Evolutionary conservation across 768 basidiomycete genomes (phyloP).

Genomic region (Suillus alpinus): DNA sequence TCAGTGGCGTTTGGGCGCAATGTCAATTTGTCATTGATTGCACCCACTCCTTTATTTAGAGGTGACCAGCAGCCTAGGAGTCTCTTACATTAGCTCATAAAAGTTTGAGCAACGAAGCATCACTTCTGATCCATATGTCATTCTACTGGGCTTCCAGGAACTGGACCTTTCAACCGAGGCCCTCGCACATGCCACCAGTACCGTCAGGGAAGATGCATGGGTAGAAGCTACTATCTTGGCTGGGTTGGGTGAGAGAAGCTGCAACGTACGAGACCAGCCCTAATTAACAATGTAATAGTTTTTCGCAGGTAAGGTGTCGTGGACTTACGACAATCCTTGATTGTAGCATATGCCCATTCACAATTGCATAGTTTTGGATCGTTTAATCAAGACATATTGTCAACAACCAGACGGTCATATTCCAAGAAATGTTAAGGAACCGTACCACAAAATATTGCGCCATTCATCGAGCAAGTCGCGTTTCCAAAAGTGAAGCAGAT

Average conservation of each 20-base stretch:
- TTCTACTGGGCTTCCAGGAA: slow-evolving; percentile 81
- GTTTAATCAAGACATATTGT: too few species aligned
- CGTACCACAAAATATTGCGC: background rate
- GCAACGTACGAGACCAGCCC: background rate
- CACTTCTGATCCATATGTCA: slow-evolving; percentile 55
- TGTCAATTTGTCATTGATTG: too few species aligned
- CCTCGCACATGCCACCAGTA: slow-evolving; percentile 64
- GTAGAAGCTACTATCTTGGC: slow-evolving; percentile 53
- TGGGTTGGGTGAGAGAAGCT: slow-evolving; percentile 61
- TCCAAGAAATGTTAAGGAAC: background rate
- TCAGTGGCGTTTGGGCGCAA: slow-evolving; percentile 7
- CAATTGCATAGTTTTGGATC: background rate
- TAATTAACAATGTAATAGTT: background rate
- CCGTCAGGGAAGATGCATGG: slow-evolving; percentile 72
- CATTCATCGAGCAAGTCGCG: background rate
- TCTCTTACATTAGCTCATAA: background rate
- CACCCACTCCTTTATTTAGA: slow-evolving; percentile 8
- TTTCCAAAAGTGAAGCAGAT: background rate
- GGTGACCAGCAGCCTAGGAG: slow-evolving; percentile 3
- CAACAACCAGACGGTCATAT: background rate
- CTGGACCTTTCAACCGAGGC: slow-evolving; percentile 78
- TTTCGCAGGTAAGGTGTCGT: background rate
- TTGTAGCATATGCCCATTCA: background rate
- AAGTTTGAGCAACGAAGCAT: slow-evolving; percentile 11
- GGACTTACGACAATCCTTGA: background rate